These are phyloP conservation scores for Stenocarpella maydis DNA, from an alignment of 2,329 filamentous ascomycete genomes.

Conservation along the genomic window DNA sequence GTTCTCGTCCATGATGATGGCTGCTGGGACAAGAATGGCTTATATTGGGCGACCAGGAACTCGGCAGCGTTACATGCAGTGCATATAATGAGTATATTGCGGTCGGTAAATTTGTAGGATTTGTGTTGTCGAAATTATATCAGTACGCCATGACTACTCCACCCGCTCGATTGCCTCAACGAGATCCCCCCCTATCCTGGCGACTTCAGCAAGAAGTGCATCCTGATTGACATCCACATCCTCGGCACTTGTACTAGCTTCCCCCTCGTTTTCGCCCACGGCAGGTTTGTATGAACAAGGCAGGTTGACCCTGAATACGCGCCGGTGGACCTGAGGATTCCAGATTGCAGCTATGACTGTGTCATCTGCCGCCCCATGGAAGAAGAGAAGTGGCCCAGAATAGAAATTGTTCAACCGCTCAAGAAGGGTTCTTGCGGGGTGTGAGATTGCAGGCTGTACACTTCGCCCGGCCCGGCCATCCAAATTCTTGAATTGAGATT, in stretches of 20 bases:
- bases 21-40: neutral
- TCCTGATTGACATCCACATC: slow-evolving; percentile 71
- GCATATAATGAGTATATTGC: neutral
- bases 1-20: neutral
- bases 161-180: slow-evolving; percentile 71
- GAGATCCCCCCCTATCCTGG: slow-evolving; percentile 71
- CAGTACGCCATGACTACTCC: neutral
- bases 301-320: slow-evolving; percentile 75
- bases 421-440: slow-evolving; percentile 70
- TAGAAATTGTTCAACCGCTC: slow-evolving; percentile 74
- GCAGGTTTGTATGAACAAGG: slow-evolving; percentile 71
- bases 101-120: neutral
- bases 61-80: neutral
- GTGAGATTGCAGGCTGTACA: slow-evolving; percentile 60
- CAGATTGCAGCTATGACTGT: slow-evolving; percentile 64
- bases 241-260: slow-evolving; percentile 51
- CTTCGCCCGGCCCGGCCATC: slow-evolving; percentile 61
- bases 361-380: slow-evolving; percentile 71
- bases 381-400: slow-evolving; percentile 77
- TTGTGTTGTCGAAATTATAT: no score
- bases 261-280: slow-evolving; percentile 38
- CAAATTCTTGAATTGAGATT: slow-evolving; percentile 81
- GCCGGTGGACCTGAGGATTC: slow-evolving; percentile 61
- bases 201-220: slow-evolving; percentile 77
- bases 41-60: no score